Conservation (phyloP, 2,329 filamentous ascomycete genomes). For the Aureobasidium namibiae region DNA sequence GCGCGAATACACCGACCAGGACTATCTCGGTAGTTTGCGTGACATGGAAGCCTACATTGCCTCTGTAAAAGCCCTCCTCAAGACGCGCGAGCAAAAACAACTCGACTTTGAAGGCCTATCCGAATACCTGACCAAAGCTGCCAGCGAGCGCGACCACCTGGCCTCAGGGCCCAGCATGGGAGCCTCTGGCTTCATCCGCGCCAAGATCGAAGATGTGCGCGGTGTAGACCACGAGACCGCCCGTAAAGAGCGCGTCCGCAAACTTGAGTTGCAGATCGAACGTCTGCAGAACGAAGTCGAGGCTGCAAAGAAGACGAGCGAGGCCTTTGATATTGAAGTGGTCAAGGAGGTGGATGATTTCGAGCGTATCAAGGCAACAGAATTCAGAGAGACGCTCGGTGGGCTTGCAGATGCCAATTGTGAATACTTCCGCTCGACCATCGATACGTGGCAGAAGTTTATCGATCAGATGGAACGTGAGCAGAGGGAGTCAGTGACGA, state of each 20-base stretch:
- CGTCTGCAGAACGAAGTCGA: slow-evolving; percentile 86
- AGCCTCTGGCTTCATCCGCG: slow-evolving; percentile 79
- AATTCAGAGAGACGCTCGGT: slow-evolving; percentile 83
- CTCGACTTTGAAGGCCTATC: slow-evolving; percentile 94
- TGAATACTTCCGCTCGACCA: slow-evolving; percentile 72
- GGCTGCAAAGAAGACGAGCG: slow-evolving; percentile 72
- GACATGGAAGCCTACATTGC: slow-evolving; percentile 94
- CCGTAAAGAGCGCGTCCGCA: slow-evolving; percentile 76
- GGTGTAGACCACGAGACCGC: slow-evolving; percentile 94
- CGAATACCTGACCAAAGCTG: slow-evolving; percentile 89
- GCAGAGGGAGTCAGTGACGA: slow-evolving; percentile 24
- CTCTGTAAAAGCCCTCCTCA: slow-evolving; percentile 80
- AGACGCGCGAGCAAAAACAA: slow-evolving; percentile 93
- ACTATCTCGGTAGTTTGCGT: slow-evolving; percentile 83
- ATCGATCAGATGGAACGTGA: slow-evolving; percentile 79
- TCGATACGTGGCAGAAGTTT: slow-evolving; percentile 82
- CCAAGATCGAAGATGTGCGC: slow-evolving; percentile 92
- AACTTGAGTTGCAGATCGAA: slow-evolving; percentile 86
- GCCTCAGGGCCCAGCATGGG: slow-evolving; percentile 51
- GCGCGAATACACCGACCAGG: slow-evolving; percentile 86
- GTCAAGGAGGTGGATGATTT: slow-evolving; percentile 89
- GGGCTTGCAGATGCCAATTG: slow-evolving; percentile 78
- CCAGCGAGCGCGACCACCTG: slow-evolving; percentile 74
- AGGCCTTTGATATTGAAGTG: slow-evolving; percentile 94
- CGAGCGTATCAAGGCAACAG: slow-evolving; percentile 88